Evolutionary conservation across 2,329 filamentous ascomycete species (phyloP), one percentile per base, ranked within the genome.

Genomic region (Neoarthrinium moseri): DNA sequence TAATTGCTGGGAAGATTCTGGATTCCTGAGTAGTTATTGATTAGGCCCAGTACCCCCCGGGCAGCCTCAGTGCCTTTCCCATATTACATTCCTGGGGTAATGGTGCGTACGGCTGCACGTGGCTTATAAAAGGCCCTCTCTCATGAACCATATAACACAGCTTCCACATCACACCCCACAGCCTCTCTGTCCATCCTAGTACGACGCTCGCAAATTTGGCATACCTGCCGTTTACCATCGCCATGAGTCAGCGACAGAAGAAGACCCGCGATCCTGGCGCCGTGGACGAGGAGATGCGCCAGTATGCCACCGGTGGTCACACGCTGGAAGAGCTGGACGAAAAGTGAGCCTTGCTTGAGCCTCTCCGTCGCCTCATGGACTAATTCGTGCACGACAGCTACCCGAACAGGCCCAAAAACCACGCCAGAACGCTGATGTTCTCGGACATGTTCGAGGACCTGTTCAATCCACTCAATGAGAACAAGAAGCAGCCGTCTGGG

Each of bases 381-480:
- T 40, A 30, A 45, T 43, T 13, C n/a, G 3, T 36, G n/a, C 21
- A 12, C n/a, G 2, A n/a, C 48, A 90, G 86, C 60, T 95, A 89
- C 61, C 89, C 91, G 3, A 84, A 90, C 58, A 82, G 91, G 3
- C 94, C 94, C 4, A 80, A 73, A 51, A 99, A 97, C 55, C 81
- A 87, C 56, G 83, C 83, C 30, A 82, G 81, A 51, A 96, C 92
- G 1, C 72, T 95, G 8, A 81, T 83, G 5, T 99, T 99, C 61
- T 86, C 89, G 49, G 84, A 88, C 4, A 75, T 99, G 0, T 90
- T 87, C 63, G 72, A 77, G 13, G 76, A 78, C 20, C 76, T 99
- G 1, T 97, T 99, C 72, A 86, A 95, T 56, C 91, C 91, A 0
- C 67, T 86, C 6, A 80, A 73, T 46, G 86, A 92, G 24, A 90